Conservation (phyloP, 2,329 filamentous ascomycete genomes). For the Diaporthe destruens region DNA sequence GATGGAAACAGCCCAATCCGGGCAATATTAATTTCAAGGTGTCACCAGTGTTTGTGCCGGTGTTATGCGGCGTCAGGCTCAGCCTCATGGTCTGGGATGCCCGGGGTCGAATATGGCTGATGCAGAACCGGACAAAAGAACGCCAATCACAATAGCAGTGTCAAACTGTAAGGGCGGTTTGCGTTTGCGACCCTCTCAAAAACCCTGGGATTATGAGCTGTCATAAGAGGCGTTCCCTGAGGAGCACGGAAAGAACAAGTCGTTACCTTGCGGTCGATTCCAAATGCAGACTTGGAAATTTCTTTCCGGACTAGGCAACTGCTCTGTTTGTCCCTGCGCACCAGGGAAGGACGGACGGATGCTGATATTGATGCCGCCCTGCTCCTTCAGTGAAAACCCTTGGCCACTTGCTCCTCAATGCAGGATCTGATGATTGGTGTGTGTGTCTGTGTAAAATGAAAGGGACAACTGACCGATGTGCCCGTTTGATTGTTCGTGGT, state of each 20-base stretch:
- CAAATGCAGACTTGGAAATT: neutral
- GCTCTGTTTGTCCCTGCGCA: neutral
- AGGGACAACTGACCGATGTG: too few relatives aligned
- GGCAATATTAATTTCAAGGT: conserved; percentile 18
- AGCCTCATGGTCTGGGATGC: conserved; percentile 4
- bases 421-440: neutral
- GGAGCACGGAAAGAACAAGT: neutral
- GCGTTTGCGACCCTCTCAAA: neutral
- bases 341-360: conserved; percentile 14
- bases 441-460: too few relatives aligned
- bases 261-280: neutral
- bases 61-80: neutral
- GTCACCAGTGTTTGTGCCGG: conserved; percentile 8
- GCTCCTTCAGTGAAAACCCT: neutral
- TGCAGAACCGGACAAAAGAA: neutral
- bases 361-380: conserved; percentile 1
- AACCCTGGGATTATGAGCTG: neutral
- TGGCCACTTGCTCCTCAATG: neutral
- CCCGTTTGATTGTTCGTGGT: neutral
- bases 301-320: neutral
- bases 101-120: conserved; percentile 6
- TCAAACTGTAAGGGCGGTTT: neutral
- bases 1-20: neutral
- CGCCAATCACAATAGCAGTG: neutral
- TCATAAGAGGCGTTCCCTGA: neutral